Evolutionary conservation across 495 filamentous ascomycete genomes (phyloP).

Genomic region (Penicillium herquei): DNA sequence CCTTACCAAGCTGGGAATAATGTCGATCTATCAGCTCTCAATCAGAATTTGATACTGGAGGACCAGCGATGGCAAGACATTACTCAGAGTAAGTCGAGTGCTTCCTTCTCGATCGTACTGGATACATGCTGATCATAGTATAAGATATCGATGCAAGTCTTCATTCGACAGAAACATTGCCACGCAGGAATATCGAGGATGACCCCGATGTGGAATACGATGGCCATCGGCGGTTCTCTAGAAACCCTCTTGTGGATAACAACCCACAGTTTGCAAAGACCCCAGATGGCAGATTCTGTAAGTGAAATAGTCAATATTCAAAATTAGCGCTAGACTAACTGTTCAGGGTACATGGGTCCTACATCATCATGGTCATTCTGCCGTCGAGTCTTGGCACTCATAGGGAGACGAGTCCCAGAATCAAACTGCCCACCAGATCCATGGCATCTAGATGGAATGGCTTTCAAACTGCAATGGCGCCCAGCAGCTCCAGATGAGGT

Average conservation of each 20-base stretch:
- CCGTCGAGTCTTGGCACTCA: conserved; percentile 28
- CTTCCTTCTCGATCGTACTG: neutral
- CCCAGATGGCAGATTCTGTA: conserved; percentile 31
- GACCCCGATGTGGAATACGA: conserved; percentile 17
- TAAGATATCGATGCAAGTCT: conserved; percentile 8
- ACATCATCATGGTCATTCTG: conserved; percentile 38
- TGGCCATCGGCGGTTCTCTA: conserved; percentile 19
- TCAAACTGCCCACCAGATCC: conserved; percentile 28
- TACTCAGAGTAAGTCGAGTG: conserved; percentile 3
- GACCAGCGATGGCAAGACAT: conserved; percentile 8
- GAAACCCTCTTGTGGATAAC: conserved; percentile 31
- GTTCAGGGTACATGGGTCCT: conserved; percentile 31
- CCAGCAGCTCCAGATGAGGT: conserved; percentile 25
- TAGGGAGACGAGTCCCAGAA: conserved; percentile 26
- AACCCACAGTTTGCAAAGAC: conserved; percentile 29
- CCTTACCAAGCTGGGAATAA: conserved; percentile 8
- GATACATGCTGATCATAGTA: neutral
- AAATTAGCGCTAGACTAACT: neutral
- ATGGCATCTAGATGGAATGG: conserved; percentile 36
- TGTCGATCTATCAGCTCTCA: conserved; percentile 5
- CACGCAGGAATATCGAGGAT: neutral
- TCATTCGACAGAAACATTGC: conserved; percentile 1
- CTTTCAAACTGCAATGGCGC: conserved; percentile 38
- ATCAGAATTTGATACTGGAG: conserved; percentile 4
- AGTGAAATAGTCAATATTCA: neutral